Percentiles rank a stretch among this genome's conserved stretches.
Conservation (phyloP, 495 filamentous ascomycete genomes). For the Aspergillus incahuasiensis region DNA sequence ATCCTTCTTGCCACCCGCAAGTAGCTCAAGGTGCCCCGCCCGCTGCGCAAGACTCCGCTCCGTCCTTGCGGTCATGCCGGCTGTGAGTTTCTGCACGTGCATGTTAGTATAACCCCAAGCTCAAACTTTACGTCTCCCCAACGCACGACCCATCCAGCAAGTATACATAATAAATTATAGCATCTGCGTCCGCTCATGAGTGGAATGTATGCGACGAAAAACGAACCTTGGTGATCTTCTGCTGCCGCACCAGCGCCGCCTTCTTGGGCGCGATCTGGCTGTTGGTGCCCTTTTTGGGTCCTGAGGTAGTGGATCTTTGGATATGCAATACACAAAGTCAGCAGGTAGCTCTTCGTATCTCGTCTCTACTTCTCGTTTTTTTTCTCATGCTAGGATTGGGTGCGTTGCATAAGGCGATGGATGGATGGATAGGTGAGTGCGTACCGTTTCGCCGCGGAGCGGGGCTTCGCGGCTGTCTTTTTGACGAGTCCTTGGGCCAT, state of each 20-base stretch:
- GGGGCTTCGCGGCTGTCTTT: conserved; percentile 26
- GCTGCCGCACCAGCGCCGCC: conserved; percentile 50
- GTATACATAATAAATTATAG: too few species aligned
- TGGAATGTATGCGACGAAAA: neutral
- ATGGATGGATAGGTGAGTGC: too few species aligned
- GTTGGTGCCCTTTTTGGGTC: conserved; percentile 50
- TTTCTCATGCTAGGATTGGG: neutral
- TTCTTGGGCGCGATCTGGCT: conserved; percentile 69
- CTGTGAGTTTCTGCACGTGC: conserved; percentile 51
- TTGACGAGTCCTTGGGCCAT: conserved; percentile 42
- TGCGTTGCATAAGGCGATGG: neutral
- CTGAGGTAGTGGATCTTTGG: conserved; percentile 16
- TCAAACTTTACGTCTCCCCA: neutral
- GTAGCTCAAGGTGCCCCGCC: conserved; percentile 69
- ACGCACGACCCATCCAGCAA: neutral
- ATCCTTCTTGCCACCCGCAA: conserved; percentile 62
- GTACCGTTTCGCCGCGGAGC: conserved; percentile 29
- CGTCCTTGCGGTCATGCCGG: conserved; percentile 59
- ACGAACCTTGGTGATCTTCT: conserved; percentile 58
- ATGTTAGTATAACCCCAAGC: neutral
- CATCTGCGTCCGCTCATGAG: too few species aligned
- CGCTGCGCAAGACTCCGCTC: conserved; percentile 62
- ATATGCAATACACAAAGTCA: neutral
- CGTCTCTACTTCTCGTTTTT: neutral
- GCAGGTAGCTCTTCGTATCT: neutral